Conservation (phyloP, 768 basidiomycete genomes). For the Megacollybia marginata region DNA sequence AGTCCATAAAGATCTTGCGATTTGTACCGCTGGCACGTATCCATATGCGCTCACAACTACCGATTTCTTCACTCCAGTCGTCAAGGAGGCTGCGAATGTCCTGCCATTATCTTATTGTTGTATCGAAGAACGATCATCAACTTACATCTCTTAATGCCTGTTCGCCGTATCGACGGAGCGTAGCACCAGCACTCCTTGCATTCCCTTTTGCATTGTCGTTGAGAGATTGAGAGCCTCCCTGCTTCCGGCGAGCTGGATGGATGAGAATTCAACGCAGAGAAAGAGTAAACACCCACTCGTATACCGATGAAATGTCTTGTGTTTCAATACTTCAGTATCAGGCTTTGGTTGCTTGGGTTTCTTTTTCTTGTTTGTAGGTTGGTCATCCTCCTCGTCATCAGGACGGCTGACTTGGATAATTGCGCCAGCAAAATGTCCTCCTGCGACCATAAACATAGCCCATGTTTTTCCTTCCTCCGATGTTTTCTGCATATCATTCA, state of each 20-base stretch:
- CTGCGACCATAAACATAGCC: conserved; percentile 95
- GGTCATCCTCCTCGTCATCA: conserved; percentile 33
- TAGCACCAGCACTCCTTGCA: conserved; percentile 92
- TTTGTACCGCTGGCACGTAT: conserved; percentile 86
- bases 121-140: not conserved
- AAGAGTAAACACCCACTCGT: conserved; percentile 58
- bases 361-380: conserved; percentile 36
- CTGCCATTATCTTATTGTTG: conserved; percentile 24
- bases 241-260: conserved; percentile 80
- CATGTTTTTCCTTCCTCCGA: conserved; percentile 61
- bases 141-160: conserved; percentile 79
- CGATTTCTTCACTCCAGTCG: conserved; percentile 86
- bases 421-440: conserved; percentile 96
- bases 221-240: conserved; percentile 88
- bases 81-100: conserved; percentile 80
- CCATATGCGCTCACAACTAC: conserved; percentile 84
- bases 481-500: conserved; percentile 57
- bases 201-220: conserved; percentile 92
- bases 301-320: conserved; percentile 98
- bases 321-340: conserved; percentile 74
- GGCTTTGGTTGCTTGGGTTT: conserved; percentile 62
- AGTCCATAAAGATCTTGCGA: conserved; percentile 83
- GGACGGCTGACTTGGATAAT: conserved; percentile 63
- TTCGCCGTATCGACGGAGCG: conserved; percentile 91
- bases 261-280: conserved; percentile 4